Evolutionary conservation across 108 stramenopile genomes (phyloP).

Genomic region (Nitzschia sp.): DNA sequence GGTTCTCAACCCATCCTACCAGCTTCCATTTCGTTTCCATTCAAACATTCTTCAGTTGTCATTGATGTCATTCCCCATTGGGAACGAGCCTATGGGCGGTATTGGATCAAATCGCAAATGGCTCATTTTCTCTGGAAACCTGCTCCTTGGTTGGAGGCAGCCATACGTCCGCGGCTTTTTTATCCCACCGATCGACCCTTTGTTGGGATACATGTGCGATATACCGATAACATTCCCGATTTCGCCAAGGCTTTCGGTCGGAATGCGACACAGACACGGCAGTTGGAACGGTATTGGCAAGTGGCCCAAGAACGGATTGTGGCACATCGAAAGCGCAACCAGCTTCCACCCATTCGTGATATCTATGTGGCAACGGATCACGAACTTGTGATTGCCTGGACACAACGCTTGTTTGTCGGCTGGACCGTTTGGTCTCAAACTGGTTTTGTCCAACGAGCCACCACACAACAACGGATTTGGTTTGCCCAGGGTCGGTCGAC

Average conservation of each 20-base stretch:
- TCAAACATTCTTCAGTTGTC: constrained; percentile 2
- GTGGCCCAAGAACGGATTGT: background rate
- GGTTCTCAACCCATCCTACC: constrained; percentile 2
- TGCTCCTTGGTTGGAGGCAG: background rate
- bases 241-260: constrained; percentile 21
- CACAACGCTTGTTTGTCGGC: constrained; percentile 7
- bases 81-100: constrained; percentile 26
- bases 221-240: constrained; percentile 24
- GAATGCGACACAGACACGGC: constrained; percentile 21
- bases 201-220: constrained; percentile 21
- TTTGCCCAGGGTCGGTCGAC: constrained; percentile 5
- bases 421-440: constrained; percentile 20
- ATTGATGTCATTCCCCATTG: constrained; percentile 25
- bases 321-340: background rate
- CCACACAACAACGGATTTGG: constrained; percentile 17
- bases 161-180: background rate
- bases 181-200: constrained; percentile 1
- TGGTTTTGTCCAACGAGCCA: constrained; percentile 5
- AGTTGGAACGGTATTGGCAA: constrained; percentile 7
- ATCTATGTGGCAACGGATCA: constrained; percentile 28
- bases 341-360: background rate
- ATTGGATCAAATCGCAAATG: constrained; percentile 30
- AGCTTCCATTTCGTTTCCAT: constrained; percentile 17
- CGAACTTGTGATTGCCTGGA: constrained; percentile 3
- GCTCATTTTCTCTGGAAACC: constrained; percentile 21